A percentile compares a stretch with the other conserved stretches of the same genome.
Evolutionary conservation across 805 yeast genomes (phyloP).

Genomic region (Kodamaea leandrae): DNA sequence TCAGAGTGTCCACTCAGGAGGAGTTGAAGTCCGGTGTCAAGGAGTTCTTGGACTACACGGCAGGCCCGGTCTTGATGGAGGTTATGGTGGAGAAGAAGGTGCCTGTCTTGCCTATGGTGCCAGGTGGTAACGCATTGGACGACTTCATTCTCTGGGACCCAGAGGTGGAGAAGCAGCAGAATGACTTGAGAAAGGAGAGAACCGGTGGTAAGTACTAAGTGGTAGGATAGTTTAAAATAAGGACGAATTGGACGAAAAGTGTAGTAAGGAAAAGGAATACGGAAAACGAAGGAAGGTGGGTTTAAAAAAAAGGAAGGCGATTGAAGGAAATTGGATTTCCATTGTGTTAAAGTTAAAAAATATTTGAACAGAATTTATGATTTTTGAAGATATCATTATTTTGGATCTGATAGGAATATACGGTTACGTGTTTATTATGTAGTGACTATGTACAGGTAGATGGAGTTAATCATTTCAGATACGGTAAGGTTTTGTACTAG

Average conservation of each 20-base stretch:
- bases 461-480: too few relatives aligned
- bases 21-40: conserved; percentile 50
- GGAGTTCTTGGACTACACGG: conserved; percentile 65
- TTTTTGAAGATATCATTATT: too few relatives aligned
- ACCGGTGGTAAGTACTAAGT: conserved; percentile 65
- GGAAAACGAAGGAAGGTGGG: too few relatives aligned
- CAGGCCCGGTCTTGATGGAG: conserved; percentile 88
- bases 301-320: too few relatives aligned
- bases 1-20: conserved; percentile 66
- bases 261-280: too few relatives aligned
- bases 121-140: conserved; percentile 91
- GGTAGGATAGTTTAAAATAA: not conserved
- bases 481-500: too few relatives aligned
- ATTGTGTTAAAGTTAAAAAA: too few relatives aligned
- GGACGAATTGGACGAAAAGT: not conserved
- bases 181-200: conserved; percentile 64
- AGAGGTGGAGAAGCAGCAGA: conserved; percentile 70
- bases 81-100: conserved; percentile 89
- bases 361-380: too few relatives aligned
- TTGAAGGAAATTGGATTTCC: too few relatives aligned
- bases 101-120: conserved; percentile 97
- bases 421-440: too few relatives aligned
- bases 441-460: too few relatives aligned
- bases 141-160: conserved; percentile 89
- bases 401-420: too few relatives aligned